phyloP scores from a whole-genome alignment of 768 basidiomycete genomes.

The Pleurotus cornucopiae region DNA sequence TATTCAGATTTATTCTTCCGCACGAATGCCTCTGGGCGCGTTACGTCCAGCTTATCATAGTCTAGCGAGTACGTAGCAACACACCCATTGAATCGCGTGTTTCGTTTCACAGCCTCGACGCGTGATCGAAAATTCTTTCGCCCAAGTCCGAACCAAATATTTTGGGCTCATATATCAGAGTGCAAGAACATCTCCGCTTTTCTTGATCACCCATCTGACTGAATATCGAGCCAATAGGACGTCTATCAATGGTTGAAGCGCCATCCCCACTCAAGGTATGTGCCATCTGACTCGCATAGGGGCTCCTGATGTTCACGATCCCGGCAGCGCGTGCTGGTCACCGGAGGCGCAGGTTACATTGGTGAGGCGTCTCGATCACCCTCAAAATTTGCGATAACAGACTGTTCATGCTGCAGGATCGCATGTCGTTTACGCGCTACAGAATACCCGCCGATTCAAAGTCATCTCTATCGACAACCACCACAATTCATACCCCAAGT shows the following conservation, averaged over 20 bases:
- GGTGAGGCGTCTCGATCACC: constrained; percentile 34
- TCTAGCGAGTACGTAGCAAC: constrained; percentile 4
- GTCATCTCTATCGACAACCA: constrained; percentile 95
- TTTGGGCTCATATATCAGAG: neutral
- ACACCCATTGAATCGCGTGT: constrained; percentile 1
- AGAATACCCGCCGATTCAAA: constrained; percentile 85
- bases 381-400: neutral
- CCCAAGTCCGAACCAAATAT: constrained; percentile 4
- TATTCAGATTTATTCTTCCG: neutral
- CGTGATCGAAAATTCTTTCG: constrained; percentile 7
- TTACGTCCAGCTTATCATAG: too few species aligned
- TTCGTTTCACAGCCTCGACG: constrained; percentile 3
- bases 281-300: constrained; percentile 13
- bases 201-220: constrained; percentile 9
- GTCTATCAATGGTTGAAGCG: constrained; percentile 15
- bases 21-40: neutral
- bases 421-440: constrained; percentile 84
- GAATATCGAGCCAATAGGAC: neutral
- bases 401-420: constrained; percentile 55
- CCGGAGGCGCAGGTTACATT: constrained; percentile 88
- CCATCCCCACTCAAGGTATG: constrained; percentile 41
- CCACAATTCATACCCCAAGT: constrained; percentile 81
- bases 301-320: constrained; percentile 3
- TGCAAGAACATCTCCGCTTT: constrained; percentile 7
- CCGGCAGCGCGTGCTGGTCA: constrained; percentile 60